Evolutionary conservation across 345 rosid species (phyloP).

Genomic region (Excoecaria cochinchinensis): DNA sequence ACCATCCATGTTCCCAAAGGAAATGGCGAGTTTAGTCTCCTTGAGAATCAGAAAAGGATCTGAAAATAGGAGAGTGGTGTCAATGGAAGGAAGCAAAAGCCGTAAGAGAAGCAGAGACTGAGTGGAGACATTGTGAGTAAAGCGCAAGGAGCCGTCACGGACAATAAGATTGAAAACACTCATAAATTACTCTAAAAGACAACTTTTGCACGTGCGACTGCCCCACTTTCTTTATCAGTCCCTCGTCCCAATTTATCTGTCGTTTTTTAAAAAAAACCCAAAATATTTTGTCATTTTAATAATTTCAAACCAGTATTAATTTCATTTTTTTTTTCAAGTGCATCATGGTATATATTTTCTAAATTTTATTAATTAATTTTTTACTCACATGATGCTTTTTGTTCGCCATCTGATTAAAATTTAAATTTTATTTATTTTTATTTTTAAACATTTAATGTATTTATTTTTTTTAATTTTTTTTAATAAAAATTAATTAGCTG

Average conservation of each 20-base stretch:
- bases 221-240: neutral
- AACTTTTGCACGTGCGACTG: slow-evolving; percentile 1
- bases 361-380: too few species aligned
- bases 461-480: too few species aligned
- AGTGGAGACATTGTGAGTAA: neutral
- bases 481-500: too few species aligned
- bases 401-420: too few species aligned
- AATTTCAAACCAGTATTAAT: too few species aligned
- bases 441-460: too few species aligned
- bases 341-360: too few species aligned
- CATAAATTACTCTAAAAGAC: neutral
- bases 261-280: too few species aligned
- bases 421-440: too few species aligned
- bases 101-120: neutral
- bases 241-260: neutral
- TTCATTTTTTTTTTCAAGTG: too few species aligned
- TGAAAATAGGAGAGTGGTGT: neutral
- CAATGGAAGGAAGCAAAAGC: neutral
- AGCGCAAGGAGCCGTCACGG: slow-evolving; percentile 14
- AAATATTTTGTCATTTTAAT: too few species aligned
- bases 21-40: neutral
- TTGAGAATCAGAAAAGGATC: neutral
- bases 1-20: slow-evolving; percentile 12
- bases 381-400: too few species aligned
- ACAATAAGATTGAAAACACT: neutral